Conservation (phyloP, 2,329 filamentous ascomycete species). For the Emericellopsis cladophorae region DNA sequence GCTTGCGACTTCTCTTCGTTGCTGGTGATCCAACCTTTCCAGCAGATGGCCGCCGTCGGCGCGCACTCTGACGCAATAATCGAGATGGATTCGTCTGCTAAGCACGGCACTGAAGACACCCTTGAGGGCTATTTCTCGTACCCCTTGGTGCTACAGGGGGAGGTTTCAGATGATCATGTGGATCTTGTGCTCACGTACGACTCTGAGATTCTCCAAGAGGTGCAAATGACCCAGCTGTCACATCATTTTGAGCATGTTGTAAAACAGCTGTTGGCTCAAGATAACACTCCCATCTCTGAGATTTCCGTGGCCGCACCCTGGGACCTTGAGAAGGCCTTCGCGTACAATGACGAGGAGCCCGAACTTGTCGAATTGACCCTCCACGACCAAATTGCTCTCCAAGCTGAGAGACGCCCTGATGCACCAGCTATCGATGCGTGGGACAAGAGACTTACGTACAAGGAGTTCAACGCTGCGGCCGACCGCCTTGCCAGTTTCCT, state of each 20-base stretch:
- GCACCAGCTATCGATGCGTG: conserved; percentile 1
- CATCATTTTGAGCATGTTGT: conserved; percentile 7
- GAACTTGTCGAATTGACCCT: background rate
- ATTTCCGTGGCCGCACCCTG: conserved; percentile 1
- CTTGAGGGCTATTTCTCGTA: conserved; percentile 1
- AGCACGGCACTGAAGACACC: background rate
- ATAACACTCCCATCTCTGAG: background rate
- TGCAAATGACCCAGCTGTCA: background rate
- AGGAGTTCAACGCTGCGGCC: background rate
- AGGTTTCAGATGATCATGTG: background rate
- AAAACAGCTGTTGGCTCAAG: conserved; percentile 6
- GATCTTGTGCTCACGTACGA: conserved; percentile 1
- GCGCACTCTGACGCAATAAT: background rate
- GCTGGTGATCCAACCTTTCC: conserved; percentile 7
- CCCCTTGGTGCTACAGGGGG: conserved; percentile 1
- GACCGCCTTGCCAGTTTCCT: background rate
- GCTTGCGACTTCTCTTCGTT: conserved; percentile 9
- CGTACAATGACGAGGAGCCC: background rate
- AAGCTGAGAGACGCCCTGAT: background rate
- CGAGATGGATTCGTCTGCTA: background rate
- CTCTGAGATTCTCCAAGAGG: background rate
- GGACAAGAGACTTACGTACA: conserved; percentile 1
- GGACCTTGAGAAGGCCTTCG: conserved; percentile 1
- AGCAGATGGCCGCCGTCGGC: conserved; percentile 1
- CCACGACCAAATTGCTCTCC: background rate